These are phyloP conservation scores for Geosiphon pyriformis DNA, from an alignment of 192 early-diverging fungal genomes.

Conservation along the genomic window DNA sequence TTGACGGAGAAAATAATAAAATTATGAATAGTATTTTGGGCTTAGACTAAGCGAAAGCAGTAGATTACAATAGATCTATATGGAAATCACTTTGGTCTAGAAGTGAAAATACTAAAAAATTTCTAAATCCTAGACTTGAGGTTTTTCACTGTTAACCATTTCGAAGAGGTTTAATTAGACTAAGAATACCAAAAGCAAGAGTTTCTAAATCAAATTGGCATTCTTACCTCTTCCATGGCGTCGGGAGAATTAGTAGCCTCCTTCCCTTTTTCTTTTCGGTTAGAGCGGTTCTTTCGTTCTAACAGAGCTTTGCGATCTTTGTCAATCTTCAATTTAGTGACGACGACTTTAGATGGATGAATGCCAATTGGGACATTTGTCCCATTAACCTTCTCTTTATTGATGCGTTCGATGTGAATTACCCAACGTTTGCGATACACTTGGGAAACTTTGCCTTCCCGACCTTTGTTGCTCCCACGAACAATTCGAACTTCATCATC, in stretches of 20 bases:
- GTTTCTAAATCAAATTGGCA: no score
- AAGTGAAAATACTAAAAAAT: no score
- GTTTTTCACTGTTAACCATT: no score
- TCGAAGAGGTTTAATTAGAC: no score
- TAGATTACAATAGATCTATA: no score
- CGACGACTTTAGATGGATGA: slow-evolving; percentile 98
- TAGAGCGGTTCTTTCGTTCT: slow-evolving; percentile 72
- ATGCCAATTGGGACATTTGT: slow-evolving; percentile 85
- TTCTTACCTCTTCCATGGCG: background rate
- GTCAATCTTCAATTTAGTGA: slow-evolving; percentile 94
- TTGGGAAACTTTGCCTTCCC: slow-evolving; percentile 91
- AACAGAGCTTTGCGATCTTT: slow-evolving; percentile 92
- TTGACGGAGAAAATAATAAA: no score
- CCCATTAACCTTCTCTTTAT: slow-evolving; percentile 97
- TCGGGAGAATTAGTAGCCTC: background rate
- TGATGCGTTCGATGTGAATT: slow-evolving; percentile 97
- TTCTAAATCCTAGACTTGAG: no score
- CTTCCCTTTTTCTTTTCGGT: slow-evolving; percentile 14
- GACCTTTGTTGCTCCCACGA: slow-evolving; percentile 94
- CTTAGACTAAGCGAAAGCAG: no score
- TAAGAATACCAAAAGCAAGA: no score
- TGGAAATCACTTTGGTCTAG: no score
- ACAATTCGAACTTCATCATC: slow-evolving; percentile 97
- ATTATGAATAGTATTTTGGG: no score
- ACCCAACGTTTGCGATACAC: slow-evolving; percentile 99